phyloP scores from a whole-genome alignment of 129 eudicot genomes.

The Smallanthus sonchifolius region DNA sequence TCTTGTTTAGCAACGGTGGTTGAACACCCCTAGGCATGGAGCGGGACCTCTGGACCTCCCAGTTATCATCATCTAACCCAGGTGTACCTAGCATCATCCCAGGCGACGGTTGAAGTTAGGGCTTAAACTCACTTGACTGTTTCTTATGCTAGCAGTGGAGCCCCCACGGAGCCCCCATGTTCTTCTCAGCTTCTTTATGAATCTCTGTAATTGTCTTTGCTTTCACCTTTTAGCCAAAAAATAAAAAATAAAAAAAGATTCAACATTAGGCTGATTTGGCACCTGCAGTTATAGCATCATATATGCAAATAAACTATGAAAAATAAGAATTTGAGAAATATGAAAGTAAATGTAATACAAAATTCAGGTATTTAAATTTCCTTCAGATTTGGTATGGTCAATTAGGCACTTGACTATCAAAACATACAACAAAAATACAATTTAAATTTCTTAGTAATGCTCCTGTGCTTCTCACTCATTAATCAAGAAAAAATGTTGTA shows the following conservation, averaged over 20 bases:
- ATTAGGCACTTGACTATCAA: neutral
- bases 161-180: slow-evolving; percentile 70
- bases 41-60: slow-evolving; percentile 72
- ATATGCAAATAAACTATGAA: neutral
- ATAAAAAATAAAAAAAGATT: neutral
- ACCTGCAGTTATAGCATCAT: slow-evolving; percentile 28
- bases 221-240: slow-evolving; percentile 39
- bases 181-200: slow-evolving; percentile 78
- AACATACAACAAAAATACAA: neutral
- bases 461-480: neutral
- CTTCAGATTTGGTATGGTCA: slow-evolving; percentile 64
- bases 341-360: neutral
- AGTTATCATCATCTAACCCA: slow-evolving; percentile 62
- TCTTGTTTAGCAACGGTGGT: slow-evolving; percentile 42
- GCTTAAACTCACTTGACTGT: slow-evolving; percentile 43
- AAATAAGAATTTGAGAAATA: neutral
- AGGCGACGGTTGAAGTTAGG: slow-evolving; percentile 74
- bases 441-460: neutral
- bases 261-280: slow-evolving; percentile 34
- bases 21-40: slow-evolving; percentile 66
- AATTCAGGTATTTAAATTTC: slow-evolving; percentile 37
- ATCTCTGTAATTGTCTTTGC: slow-evolving; percentile 82
- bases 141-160: slow-evolving; percentile 68
- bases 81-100: slow-evolving; percentile 93
- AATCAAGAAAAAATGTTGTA: neutral